Evolutionary conservation across 202 grass and related monocot genomes (phyloP).

Genomic region (Zizania palustris): DNA sequence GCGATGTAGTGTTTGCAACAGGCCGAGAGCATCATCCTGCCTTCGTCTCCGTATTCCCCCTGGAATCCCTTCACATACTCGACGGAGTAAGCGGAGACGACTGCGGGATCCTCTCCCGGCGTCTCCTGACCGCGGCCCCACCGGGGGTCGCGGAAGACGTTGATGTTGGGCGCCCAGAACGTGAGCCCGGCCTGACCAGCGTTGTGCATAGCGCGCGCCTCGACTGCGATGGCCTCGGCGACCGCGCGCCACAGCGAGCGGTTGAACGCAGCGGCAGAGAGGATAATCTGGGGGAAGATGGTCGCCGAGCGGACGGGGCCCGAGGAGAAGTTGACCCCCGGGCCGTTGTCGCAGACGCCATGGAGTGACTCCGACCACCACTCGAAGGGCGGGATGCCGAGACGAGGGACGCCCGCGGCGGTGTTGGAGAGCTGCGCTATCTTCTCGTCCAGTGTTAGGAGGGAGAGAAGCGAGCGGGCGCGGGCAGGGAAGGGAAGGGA

Average conservation of each 20-base stretch:
- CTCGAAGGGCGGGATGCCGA: conserved; percentile 74
- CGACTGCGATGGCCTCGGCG: conserved; percentile 61
- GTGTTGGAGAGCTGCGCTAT: conserved; percentile 90
- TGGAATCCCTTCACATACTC: conserved; percentile 87
- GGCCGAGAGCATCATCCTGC: conserved; percentile 74
- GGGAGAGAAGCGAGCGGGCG: conserved; percentile 66
- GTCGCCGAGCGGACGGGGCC: conserved; percentile 74
- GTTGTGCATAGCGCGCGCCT: conserved; percentile 89
- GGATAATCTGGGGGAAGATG: conserved; percentile 78
- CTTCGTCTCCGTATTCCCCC: conserved; percentile 46
- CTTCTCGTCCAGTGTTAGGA: conserved; percentile 89
- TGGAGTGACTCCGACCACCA: conserved; percentile 99
- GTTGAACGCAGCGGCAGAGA: conserved; percentile 82
- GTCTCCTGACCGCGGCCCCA: conserved; percentile 97
- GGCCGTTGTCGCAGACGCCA: conserved; percentile 75
- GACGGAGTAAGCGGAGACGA: conserved; percentile 64
- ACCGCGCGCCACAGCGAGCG: conserved; percentile 73
- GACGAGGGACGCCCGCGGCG: conserved; percentile 66
- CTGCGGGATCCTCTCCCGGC: conserved; percentile 81
- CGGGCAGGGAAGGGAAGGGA: conserved; percentile 61
- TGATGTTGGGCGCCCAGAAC: conserved; percentile 97
- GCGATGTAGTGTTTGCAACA: conserved; percentile 93
- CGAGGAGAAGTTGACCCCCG: conserved; percentile 72
- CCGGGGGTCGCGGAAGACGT: conserved; percentile 91
- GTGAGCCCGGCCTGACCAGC: conserved; percentile 86